These are phyloP conservation scores for Erigeron canadensis DNA, from an alignment of 129 eudicot genomes.

Conservation along the genomic window DNA sequence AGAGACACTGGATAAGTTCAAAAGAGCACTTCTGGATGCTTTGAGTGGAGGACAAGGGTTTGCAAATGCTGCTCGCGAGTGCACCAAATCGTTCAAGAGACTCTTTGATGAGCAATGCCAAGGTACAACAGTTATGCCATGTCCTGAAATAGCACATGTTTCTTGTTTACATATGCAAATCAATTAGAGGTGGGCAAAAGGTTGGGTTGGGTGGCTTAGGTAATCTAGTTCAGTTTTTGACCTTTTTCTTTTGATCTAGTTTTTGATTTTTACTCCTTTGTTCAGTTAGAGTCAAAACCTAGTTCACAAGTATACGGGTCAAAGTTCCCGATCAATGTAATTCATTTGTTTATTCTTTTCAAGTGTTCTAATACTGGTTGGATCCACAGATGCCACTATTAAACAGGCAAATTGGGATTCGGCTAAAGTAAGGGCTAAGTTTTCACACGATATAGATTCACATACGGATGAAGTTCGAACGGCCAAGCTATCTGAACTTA, in stretches of 20 bases:
- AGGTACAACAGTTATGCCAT: constrained; percentile 43
- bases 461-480: constrained; percentile 68
- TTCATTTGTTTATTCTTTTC: background rate
- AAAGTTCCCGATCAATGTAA: background rate
- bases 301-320: background rate
- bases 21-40: constrained; percentile 70
- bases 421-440: constrained; percentile 67
- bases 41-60: constrained; percentile 79
- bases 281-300: background rate
- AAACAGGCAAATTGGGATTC: constrained; percentile 88
- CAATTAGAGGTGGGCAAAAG: background rate
- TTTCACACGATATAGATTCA: constrained; percentile 88
- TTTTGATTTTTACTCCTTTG: background rate
- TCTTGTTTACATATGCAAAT: background rate
- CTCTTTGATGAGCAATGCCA: constrained; percentile 74
- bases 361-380: background rate
- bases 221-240: too few species aligned
- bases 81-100: constrained; percentile 44
- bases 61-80: constrained; percentile 68
- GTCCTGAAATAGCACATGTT: constrained; percentile 3
- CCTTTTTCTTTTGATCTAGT: background rate
- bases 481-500: constrained; percentile 74
- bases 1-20: constrained; percentile 73
- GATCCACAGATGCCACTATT: constrained; percentile 66
- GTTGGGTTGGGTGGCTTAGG: background rate